These are phyloP conservation scores for Chrysopogon serrulatus DNA, from an alignment of 176 grass and related monocot species.

Conservation along the genomic window DNA sequence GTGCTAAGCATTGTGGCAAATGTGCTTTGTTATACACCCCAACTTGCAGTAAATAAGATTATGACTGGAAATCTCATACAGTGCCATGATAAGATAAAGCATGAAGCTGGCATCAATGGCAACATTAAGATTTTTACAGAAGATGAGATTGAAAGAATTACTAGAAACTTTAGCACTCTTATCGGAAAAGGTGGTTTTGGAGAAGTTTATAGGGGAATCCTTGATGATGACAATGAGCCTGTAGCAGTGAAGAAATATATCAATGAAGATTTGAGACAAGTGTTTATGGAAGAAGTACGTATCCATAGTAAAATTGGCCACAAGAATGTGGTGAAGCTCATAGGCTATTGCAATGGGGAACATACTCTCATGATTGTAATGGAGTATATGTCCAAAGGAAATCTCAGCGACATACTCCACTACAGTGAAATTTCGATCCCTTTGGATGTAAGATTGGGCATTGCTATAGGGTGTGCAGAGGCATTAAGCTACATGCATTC, in stretches of 20 bases:
- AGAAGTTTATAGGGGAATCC: not conserved
- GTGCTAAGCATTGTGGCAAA: not conserved
- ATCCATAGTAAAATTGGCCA: conserved; percentile 12
- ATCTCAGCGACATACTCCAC: conserved; percentile 17
- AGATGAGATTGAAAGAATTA: conserved; percentile 5
- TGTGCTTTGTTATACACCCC: not conserved
- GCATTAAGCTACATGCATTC: conserved; percentile 34
- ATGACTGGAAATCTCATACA: not conserved
- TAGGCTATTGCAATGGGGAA: conserved; percentile 3
- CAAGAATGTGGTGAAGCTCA: not conserved
- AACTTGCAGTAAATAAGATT: not conserved
- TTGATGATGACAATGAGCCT: not conserved
- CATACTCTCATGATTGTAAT: not conserved
- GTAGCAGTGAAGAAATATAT: conserved; percentile 32
- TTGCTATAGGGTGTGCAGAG: conserved; percentile 27
- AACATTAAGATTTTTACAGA: conserved; percentile 2
- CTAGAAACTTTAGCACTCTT: not conserved
- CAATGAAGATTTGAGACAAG: not conserved
- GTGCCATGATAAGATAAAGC: not conserved
- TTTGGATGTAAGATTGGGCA: conserved; percentile 15
- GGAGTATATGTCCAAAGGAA: conserved; percentile 21
- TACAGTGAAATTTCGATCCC: not conserved
- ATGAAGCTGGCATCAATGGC: not conserved
- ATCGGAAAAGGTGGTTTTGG: conserved; percentile 4
- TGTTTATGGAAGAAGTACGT: conserved; percentile 10